Percentiles rank a stretch among this genome's conserved stretches.
These are phyloP conservation scores for Boeremia lycopersici DNA, from an alignment of 2,329 filamentous ascomycete genomes.

Conservation along the genomic window DNA sequence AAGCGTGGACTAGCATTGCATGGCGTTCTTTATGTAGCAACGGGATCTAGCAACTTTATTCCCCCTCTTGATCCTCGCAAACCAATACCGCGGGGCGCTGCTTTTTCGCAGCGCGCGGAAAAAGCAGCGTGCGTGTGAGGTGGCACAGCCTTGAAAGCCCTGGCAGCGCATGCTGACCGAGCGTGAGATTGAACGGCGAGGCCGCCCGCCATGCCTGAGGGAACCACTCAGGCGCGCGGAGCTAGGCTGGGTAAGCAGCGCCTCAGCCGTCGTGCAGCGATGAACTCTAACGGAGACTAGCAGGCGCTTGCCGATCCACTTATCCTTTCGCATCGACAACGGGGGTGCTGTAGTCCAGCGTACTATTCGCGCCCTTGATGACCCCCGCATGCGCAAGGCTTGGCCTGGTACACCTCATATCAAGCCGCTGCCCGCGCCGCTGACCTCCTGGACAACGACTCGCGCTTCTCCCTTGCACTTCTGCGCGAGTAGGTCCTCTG, in stretches of 20 bases:
- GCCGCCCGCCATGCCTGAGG: neutral
- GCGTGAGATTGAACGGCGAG: neutral
- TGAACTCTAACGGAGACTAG: conserved; percentile 1
- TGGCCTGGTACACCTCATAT: conserved; percentile 14
- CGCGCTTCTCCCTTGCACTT: neutral
- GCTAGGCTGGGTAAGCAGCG: conserved; percentile 7
- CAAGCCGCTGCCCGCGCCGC: conserved; percentile 8
- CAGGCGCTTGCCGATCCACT: conserved; percentile 15
- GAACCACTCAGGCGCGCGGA: neutral
- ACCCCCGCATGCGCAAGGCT: conserved; percentile 10
- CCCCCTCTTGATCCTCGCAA: neutral
- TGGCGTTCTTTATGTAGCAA: conserved; percentile 23
- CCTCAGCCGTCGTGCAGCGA: conserved; percentile 9
- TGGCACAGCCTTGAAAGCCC: neutral
- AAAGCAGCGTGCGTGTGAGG: neutral
- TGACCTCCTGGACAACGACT: neutral
- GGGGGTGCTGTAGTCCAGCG: neutral
- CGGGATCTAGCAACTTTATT: conserved; percentile 8
- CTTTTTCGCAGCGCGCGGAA: too few species aligned
- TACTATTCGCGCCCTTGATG: conserved; percentile 15
- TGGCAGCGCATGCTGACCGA: neutral
- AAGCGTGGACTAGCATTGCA: conserved; percentile 29
- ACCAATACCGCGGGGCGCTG: too few species aligned
- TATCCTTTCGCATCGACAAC: neutral
- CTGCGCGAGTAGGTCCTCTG: neutral